Base-by-base conservation (phyloP, 208 protist genomes). In the Acanthamoeba triangularis region DNA sequence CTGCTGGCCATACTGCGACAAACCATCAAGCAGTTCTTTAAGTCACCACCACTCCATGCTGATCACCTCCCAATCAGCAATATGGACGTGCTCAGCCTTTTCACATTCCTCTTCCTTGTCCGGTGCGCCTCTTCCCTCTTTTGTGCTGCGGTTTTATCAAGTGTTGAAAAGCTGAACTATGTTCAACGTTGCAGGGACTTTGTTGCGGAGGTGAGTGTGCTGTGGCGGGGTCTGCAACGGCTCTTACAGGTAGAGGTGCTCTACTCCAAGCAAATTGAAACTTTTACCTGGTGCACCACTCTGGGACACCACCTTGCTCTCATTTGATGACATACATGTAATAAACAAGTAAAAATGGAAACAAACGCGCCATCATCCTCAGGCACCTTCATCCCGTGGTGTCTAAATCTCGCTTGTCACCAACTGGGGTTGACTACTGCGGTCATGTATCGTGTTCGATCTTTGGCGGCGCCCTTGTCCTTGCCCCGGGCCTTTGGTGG, bases 21-120 rank as follows among this genome's bases (percentile, higher is more conserved):
- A 8, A 33, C 44, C 41, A 10, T 93, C 59, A 25, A 20, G 25
- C 41, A 93, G 41, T 37, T 74, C 35, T 52, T 93, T 6, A 74
- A 54, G 67, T 41, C 35, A n/a, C 35, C 67, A 3, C 63, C 23
- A n/a, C 18, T 23, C 1, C 52, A 67, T 6, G 14, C 5, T 37
- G 47, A 3, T 3, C 87, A 41, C 59, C 61, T 93, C 3, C 87
- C 65, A 8, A 35, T 85, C 6, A 52, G 59, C 30, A 74, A 41
- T 28, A 93, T 93, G 87, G 87, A 93, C 35, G 49, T 74, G 23
- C 30, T 93, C 41, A 74, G 65, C 61, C 87, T 93, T 16, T 74
- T 93, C 65, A 74, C 87, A 10, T 93, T 93, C 35, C n/a, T 93
- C 87, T 93, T 93, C 49, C 14, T 56, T 33, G 59, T 93, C 37